Conservation (phyloP, 2,329 filamentous ascomycete genomes). For the Coniella vitis region DNA sequence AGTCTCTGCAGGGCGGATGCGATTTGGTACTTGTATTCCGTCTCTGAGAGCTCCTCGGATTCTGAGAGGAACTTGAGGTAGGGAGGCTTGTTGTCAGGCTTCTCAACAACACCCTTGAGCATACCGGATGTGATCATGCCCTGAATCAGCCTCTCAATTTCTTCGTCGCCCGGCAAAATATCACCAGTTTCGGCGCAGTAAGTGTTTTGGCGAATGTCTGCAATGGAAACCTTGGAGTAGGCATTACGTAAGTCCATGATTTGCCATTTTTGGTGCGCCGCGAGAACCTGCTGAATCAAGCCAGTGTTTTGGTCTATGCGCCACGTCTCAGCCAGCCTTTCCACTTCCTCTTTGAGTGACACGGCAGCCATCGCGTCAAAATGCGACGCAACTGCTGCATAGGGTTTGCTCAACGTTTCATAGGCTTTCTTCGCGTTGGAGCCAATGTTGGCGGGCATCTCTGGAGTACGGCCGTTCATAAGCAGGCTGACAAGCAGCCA, state of each 20-base stretch:
- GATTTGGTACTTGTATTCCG: conserved; percentile 43
- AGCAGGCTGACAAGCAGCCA: conserved; percentile 77
- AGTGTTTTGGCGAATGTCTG: conserved; percentile 45
- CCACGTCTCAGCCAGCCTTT: conserved; percentile 50
- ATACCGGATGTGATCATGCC: conserved; percentile 50
- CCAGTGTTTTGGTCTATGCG: conserved; percentile 64
- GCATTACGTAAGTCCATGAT: conserved; percentile 66
- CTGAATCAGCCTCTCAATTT: conserved; percentile 40
- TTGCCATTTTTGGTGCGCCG: conserved; percentile 68
- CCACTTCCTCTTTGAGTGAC: conserved; percentile 57
- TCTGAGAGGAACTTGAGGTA: conserved; percentile 46
- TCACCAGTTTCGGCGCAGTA: conserved; percentile 47
- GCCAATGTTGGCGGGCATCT: conserved; percentile 51
- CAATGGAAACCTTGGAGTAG: conserved; percentile 55
- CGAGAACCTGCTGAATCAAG: conserved; percentile 62
- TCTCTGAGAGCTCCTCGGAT: conserved; percentile 39
- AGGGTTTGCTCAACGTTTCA: conserved; percentile 56
- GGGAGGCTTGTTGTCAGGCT: conserved; percentile 32
- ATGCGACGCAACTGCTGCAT: conserved; percentile 60
- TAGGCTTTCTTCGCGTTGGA: conserved; percentile 48
- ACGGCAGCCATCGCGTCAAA: conserved; percentile 53
- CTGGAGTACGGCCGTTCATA: conserved; percentile 51
- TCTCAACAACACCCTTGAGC: conserved; percentile 46
- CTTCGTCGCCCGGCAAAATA: conserved; percentile 33
- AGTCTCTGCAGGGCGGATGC: conserved; percentile 35